Conservation (phyloP, 2,329 filamentous ascomycete genomes). For the Fusarium neocosmosporiellum region DNA sequence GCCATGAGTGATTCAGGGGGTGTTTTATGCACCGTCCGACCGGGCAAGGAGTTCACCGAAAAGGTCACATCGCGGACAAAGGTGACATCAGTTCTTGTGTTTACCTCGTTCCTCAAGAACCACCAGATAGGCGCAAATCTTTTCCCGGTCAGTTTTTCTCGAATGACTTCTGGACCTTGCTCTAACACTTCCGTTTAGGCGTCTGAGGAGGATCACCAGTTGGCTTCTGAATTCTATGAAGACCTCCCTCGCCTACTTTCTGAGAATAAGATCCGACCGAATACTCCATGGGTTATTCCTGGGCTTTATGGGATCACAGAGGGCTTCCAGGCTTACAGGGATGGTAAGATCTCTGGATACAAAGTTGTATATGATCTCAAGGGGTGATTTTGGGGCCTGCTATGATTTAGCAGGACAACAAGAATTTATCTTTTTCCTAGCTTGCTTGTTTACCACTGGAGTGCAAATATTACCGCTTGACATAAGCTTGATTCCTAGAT, state of each 20-base stretch:
- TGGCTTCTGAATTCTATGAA: not conserved
- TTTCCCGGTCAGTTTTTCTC: not conserved
- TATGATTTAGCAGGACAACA: not conserved
- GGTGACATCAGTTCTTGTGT: slow-evolving; percentile 55
- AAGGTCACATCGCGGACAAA: slow-evolving; percentile 43
- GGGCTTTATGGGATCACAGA: not conserved
- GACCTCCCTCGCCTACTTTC: not conserved
- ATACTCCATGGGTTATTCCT: not conserved
- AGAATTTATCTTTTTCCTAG: not conserved
- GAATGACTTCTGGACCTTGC: not conserved
- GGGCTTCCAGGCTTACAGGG: slow-evolving; percentile 1
- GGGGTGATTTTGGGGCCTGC: too few relatives aligned
- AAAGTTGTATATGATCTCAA: not conserved
- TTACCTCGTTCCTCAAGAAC: slow-evolving; percentile 51
- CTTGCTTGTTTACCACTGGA: not conserved
- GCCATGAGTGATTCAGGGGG: slow-evolving; percentile 41
- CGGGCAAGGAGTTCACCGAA: slow-evolving; percentile 51
- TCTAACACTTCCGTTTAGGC: not conserved
- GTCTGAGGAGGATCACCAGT: not conserved
- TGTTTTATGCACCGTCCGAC: slow-evolving; percentile 53
- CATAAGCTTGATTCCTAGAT: not conserved
- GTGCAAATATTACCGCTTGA: not conserved
- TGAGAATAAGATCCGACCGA: not conserved
- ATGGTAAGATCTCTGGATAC: slow-evolving; percentile 5
- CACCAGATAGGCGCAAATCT: not conserved